Conservation (phyloP, 495 filamentous ascomycete species). For the Penicillium fimorum region DNA sequence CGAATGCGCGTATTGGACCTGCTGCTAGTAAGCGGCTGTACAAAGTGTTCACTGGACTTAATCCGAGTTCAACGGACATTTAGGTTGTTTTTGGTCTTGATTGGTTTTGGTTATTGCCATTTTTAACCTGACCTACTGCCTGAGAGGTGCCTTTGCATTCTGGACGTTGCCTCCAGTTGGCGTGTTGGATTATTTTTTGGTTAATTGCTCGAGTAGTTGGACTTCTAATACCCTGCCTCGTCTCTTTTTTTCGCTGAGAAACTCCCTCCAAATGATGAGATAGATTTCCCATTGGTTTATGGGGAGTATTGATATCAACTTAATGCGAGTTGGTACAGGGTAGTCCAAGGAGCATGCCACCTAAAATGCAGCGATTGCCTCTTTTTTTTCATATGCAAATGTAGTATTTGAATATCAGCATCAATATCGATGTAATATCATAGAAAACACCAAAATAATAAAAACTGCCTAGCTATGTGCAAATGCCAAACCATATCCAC, state of each 20-base stretch:
- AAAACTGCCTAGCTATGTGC: not conserved
- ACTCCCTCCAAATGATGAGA: constrained; percentile 1
- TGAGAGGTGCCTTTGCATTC: not conserved
- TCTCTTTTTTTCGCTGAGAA: not conserved
- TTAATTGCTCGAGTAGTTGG: not conserved
- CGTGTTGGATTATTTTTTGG: not conserved
- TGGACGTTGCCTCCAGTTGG: not conserved
- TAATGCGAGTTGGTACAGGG: not conserved
- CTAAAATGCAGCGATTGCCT: not conserved
- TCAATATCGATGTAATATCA: not conserved
- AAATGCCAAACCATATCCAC: not conserved
- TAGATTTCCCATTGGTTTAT: not conserved
- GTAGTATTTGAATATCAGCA: not conserved
- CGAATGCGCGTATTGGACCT: constrained; percentile 63
- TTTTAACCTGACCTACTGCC: not conserved
- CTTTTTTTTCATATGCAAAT: not conserved
- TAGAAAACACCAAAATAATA: not conserved
- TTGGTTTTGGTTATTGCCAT: constrained; percentile 5
- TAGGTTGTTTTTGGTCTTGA: constrained; percentile 32
- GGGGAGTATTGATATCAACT: not conserved
- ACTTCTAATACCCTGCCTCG: not conserved
- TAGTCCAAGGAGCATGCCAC: not conserved
- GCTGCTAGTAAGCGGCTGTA: constrained; percentile 70
- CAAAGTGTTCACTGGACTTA: constrained; percentile 69
- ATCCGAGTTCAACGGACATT: constrained; percentile 66